Percentiles rank a stretch among this genome's conserved stretches.
Evolutionary conservation across 805 yeast species (phyloP).

Genomic region (Cyberlindnera mississippiensis): DNA sequence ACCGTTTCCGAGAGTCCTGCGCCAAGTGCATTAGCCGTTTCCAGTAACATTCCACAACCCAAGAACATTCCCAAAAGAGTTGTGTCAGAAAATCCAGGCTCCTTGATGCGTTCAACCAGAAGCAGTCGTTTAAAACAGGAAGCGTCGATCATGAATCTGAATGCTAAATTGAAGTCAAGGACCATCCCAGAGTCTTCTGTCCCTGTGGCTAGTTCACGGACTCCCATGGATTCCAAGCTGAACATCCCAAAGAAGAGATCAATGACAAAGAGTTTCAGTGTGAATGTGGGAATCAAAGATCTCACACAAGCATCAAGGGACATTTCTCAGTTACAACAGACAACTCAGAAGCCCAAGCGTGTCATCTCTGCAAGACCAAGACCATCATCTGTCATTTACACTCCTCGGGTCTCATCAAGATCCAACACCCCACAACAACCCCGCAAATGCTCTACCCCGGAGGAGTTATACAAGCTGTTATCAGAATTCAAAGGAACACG

Average conservation of each 20-base stretch:
- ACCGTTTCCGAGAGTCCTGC: slow-evolving; percentile 6
- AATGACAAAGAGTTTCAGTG: slow-evolving; percentile 21
- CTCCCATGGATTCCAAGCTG: slow-evolving; percentile 3
- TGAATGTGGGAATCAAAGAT: slow-evolving; percentile 17
- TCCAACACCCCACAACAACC: slow-evolving; percentile 6
- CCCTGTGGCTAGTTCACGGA: too few species aligned
- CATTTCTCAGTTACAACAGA: too few species aligned
- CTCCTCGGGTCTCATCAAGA: slow-evolving; percentile 7
- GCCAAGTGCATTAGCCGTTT: neutral
- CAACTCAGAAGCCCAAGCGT: slow-evolving; percentile 1
- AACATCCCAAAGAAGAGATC: slow-evolving; percentile 16
- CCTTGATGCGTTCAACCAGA: slow-evolving; percentile 15
- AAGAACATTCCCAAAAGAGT: slow-evolving; percentile 10
- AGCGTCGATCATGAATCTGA: slow-evolving; percentile 12
- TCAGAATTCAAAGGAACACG: slow-evolving; percentile 16
- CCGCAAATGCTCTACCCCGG: slow-evolving; percentile 5
- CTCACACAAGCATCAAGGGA: slow-evolving; percentile 7
- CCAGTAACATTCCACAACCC: slow-evolving; percentile 7
- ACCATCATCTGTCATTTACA: slow-evolving; percentile 3
- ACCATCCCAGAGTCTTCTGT: neutral
- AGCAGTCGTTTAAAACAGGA: slow-evolving; percentile 23
- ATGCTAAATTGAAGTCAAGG: slow-evolving; percentile 2
- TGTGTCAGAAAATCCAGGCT: slow-evolving; percentile 14
- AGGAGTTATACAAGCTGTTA: slow-evolving; percentile 13
- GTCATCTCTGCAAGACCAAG: slow-evolving; percentile 4